phyloP scores from a whole-genome alignment of 164 flowering plant species.

The Vitis amurensis region DNA sequence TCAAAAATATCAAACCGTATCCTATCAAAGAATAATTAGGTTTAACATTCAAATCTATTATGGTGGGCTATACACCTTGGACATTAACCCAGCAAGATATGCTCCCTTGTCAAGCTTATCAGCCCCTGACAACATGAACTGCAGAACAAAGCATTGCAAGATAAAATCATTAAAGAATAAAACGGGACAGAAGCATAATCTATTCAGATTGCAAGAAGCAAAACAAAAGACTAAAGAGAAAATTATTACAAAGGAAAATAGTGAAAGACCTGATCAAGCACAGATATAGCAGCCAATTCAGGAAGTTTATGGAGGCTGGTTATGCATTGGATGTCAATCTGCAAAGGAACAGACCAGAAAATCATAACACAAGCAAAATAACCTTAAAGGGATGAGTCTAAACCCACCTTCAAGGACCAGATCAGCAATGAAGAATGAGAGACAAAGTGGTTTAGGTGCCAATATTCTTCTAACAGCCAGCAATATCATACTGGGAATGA shows the following conservation, averaged over 20 bases:
- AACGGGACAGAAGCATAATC: background rate
- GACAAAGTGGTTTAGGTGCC: too few species aligned
- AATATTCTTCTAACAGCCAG: too few species aligned
- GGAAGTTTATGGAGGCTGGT: constrained; percentile 36
- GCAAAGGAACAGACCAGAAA: constrained; percentile 7
- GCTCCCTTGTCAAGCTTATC: constrained; percentile 31
- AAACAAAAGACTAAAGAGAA: background rate
- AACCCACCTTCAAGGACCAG: too few species aligned
- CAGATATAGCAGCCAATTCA: constrained; percentile 35
- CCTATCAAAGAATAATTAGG: background rate
- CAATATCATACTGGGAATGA: too few species aligned
- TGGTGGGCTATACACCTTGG: constrained; percentile 23
- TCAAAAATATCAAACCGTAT: too few species aligned
- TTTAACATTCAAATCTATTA: background rate
- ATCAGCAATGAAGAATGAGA: too few species aligned
- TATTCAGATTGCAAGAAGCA: background rate
- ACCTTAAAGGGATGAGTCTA: too few species aligned
- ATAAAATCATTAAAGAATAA: background rate
- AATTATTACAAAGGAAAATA: background rate
- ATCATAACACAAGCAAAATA: too few species aligned
- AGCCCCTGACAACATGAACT: constrained; percentile 42
- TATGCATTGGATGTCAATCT: constrained; percentile 36
- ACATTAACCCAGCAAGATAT: constrained; percentile 31
- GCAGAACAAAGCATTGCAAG: constrained; percentile 4
- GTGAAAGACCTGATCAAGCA: constrained; percentile 43